Percentiles rank a stretch among this genome's conserved stretches.
Conservation (phyloP, 2,329 filamentous ascomycete species). For the Saccharata proteae region DNA sequence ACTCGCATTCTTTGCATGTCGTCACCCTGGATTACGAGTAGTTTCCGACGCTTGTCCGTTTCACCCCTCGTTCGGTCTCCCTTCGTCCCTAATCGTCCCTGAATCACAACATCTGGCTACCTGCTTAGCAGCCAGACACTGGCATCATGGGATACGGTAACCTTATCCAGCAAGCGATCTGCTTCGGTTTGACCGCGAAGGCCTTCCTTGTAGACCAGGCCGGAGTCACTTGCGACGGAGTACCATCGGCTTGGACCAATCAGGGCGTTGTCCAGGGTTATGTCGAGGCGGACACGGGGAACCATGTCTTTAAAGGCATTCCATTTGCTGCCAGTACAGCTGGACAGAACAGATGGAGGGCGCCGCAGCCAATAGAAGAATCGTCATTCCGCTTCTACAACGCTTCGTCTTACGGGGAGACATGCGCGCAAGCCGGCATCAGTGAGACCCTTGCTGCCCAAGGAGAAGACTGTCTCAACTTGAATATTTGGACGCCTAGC, state of each 20-base stretch:
- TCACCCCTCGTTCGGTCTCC: conserved; percentile 1
- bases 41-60: conserved; percentile 6
- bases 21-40: no score
- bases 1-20: no score
- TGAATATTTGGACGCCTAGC: conserved; percentile 23
- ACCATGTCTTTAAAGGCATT: conserved; percentile 8
- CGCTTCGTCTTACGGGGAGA: conserved; percentile 6
- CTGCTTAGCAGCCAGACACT: background rate
- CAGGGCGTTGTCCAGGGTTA: conserved; percentile 6
- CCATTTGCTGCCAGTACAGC: conserved; percentile 8
- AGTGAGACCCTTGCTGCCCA: conserved; percentile 6
- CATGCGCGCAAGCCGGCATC: conserved; percentile 7
- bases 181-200: background rate
- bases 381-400: conserved; percentile 2
- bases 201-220: conserved; percentile 2
- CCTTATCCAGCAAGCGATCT: conserved; percentile 1
- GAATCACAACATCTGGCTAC: conserved; percentile 1
- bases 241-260: conserved; percentile 3
- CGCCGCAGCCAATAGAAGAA: conserved; percentile 1
- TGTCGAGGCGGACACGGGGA: conserved; percentile 4
- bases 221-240: conserved; percentile 3
- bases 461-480: conserved; percentile 21
- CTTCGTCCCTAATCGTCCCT: background rate
- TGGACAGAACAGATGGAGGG: conserved; percentile 5
- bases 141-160: conserved; percentile 2